A percentile compares a stretch with the other conserved stretches of the same genome.
Evolutionary conservation across 1,284 basidiomycete genomes (phyloP).

Genomic region (Pisolithus thermaeus): DNA sequence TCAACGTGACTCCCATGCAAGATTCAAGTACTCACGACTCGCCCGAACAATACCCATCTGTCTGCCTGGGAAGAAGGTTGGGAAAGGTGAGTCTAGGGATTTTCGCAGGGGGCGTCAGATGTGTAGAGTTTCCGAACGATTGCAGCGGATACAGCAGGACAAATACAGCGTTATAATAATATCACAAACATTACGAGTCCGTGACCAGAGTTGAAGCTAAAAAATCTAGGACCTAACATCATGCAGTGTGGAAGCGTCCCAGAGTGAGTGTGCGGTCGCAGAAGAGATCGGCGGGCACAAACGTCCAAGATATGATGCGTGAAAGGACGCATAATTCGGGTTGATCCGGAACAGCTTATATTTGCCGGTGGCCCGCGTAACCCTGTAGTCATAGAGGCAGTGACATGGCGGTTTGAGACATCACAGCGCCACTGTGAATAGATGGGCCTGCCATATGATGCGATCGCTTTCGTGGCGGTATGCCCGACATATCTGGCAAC

Average conservation of each 20-base stretch:
- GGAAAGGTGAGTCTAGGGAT: constrained; percentile 7
- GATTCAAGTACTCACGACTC: not conserved
- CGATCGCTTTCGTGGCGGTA: constrained; percentile 53
- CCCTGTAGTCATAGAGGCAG: constrained; percentile 26
- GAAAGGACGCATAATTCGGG: constrained; percentile 9
- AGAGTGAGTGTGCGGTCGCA: constrained; percentile 13
- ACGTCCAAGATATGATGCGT: constrained; percentile 7
- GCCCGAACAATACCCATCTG: not conserved
- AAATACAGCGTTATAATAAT: constrained; percentile 17
- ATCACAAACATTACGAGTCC: constrained; percentile 11
- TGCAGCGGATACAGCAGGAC: constrained; percentile 18
- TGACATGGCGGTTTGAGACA: constrained; percentile 40
- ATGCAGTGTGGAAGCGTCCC: constrained; percentile 9
- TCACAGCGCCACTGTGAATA: constrained; percentile 40
- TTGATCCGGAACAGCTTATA: constrained; percentile 9
- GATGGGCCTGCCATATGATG: constrained; percentile 51
- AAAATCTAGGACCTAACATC: not conserved
- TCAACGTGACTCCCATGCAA: not conserved
- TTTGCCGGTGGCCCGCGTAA: constrained; percentile 18
- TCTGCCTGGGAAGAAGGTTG: too few relatives aligned
- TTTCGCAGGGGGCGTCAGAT: constrained; percentile 17
- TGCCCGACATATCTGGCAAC: constrained; percentile 41
- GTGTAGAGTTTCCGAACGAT: constrained; percentile 8
- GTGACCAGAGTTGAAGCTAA: constrained; percentile 8
- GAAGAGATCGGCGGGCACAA: constrained; percentile 8